Conservation (phyloP, 2,329 filamentous ascomycete species). For the Trichoderma breve region DNA sequence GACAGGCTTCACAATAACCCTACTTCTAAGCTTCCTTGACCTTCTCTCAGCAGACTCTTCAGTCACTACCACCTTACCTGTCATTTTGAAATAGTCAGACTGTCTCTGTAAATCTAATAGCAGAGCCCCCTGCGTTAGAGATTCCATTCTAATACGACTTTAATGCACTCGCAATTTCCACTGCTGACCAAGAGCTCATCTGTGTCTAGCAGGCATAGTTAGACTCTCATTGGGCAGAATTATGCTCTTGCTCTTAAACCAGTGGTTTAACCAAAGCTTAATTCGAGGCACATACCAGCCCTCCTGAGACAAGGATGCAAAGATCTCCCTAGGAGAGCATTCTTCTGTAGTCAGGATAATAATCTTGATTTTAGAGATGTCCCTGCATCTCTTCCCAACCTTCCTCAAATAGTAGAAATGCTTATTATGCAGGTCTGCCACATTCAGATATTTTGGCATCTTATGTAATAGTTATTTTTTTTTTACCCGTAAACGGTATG, state of each 20-base stretch:
- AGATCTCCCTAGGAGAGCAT: not conserved
- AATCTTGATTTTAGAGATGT: not conserved
- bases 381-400: not conserved
- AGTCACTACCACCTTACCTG: no score
- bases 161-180: not conserved
- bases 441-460: not conserved
- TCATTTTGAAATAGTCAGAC: no score
- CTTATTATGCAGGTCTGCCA: not conserved
- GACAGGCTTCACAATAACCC: no score
- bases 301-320: not conserved
- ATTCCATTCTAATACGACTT: not conserved
- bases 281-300: not conserved
- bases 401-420: not conserved
- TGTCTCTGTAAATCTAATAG: no score
- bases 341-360: not conserved
- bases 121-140: not conserved
- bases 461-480: no score
- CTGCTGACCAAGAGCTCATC: not conserved
- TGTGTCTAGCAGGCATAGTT: not conserved
- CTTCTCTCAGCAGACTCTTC: no score
- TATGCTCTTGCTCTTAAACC: not conserved
- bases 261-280: not conserved
- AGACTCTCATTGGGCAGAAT: not conserved
- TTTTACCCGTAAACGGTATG: no score
- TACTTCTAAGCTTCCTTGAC: no score